Evolutionary conservation across 2,329 filamentous ascomycete species (phyloP), one percentile per base, ranked within the genome.

Genomic region (Talaromyces sp.): DNA sequence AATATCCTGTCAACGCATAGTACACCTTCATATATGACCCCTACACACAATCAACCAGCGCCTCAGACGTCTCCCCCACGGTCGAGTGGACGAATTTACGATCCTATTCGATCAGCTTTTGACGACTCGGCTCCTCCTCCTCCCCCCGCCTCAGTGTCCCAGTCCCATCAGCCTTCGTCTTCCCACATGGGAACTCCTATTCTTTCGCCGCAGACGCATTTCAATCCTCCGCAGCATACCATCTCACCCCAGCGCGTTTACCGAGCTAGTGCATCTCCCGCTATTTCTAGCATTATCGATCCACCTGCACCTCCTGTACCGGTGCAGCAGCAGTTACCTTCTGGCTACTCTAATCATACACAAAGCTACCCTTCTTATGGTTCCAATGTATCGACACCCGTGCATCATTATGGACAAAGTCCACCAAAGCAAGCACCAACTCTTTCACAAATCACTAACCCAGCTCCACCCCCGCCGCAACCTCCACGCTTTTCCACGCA

Each of bases 251-350:
- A 73, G 69, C 79, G 62, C 76, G 65, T 67, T 19, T 75, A 88
- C 73, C 84, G 88, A 56, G 88, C 89, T n/a, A 93, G 89, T 69
- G 89, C 89, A 39, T 97, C 93, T 4, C 92, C 93, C 1, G 93
- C 93, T 2, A 96, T 97, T 64, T 88, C 91, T 5, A 96, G 90
- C 73, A 81, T 97, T 58, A 89, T 97, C 53, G 91, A 96, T 64
- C 88, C 87, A 35, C 82, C 82, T 2, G 72, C 66, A 40, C 65
- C 52, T 56, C 68, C 72, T 65, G 68, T 64, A 65, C 68, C 67
- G 72, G 67, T 56, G 28, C 60, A 57, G 8, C 67, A 70, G 33
- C 53, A 53, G 17, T 21, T 53, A 46, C 58, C 58, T 40, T 33
- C 52, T 25, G 21, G 35, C 11, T 59, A 59, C 33, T 10, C 52